Percentiles rank a stretch among this genome's conserved stretches.
Conservation (phyloP, 1,284 basidiomycete species). For the Mycosarcoma mackinlayi region DNA sequence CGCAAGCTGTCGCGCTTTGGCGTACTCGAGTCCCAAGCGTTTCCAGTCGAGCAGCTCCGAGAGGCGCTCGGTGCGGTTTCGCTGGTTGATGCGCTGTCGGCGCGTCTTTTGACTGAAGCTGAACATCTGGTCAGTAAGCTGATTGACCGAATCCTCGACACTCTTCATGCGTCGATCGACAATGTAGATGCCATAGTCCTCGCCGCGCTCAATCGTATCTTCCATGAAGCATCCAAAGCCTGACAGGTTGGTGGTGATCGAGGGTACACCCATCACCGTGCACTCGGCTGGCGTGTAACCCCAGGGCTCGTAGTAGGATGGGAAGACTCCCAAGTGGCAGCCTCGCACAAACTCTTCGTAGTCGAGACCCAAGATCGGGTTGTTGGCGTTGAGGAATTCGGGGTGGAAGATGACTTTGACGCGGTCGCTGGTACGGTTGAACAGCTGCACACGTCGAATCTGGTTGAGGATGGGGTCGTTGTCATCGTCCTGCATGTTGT, state of each 20-base stretch:
- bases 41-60: conserved; percentile 95
- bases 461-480: conserved; percentile 94
- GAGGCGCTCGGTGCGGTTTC: conserved; percentile 86
- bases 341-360: conserved; percentile 99
- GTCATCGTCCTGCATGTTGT: conserved; percentile 96
- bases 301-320: conserved; percentile 93
- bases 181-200: conserved; percentile 79
- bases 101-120: conserved; percentile 86
- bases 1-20: conserved; percentile 91
- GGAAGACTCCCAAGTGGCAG: conserved; percentile 97
- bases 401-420: conserved; percentile 99
- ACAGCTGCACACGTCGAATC: conserved; percentile 89
- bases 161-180: conserved; percentile 90
- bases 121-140: conserved; percentile 69
- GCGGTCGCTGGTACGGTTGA: conserved; percentile 83
- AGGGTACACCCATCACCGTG: conserved; percentile 92
- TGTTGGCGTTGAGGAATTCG: conserved; percentile 96
- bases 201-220: conserved; percentile 86
- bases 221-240: conserved; percentile 99
- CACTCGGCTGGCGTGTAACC: conserved; percentile 77
- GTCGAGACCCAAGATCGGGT: conserved; percentile 94
- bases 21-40: conserved; percentile 94
- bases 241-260: conserved; percentile 94
- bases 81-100: conserved; percentile 95
- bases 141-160: conserved; percentile 88